Evolutionary conservation across 805 yeast genomes (phyloP), one percentile per base, ranked within the genome.

Genomic region (Zygotorulaspora sp.): DNA sequence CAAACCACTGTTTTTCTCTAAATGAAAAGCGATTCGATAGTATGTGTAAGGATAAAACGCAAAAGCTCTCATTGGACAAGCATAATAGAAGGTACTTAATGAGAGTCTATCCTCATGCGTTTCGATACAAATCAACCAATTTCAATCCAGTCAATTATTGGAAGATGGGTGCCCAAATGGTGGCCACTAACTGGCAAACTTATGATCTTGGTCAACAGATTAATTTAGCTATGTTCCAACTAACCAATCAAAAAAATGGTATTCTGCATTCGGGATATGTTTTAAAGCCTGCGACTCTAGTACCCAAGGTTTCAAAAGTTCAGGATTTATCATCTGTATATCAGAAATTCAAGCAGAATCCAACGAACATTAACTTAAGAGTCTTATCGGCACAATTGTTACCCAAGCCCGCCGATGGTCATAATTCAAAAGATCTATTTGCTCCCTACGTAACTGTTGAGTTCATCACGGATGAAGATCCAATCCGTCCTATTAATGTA

Each of bases 111-210:
- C 99, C 99, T 0, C 80, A 94, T 1, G 79, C 78, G 6, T 73
- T 79, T 40, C 65, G 97, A 27, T 71, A 84, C 45, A 80, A 70
- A 36, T 87, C 96, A 1, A 71, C 84, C 2, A 92, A 92, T 53
- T 89, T 86, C 55, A 74, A 73, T 30, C 97, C 98, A 0, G 61
- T 85, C 2, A 59, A 61, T 1, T 87, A 77, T 53, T 92, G 99
- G 98, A 70, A 70, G 34, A 66, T 73, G 32, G 99, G 99, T 1
- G 81, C 74, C 8, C 98, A 92, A 55, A 77, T 92, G 87, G 97
- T 85, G 4, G 97, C 98, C 0, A 80, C 96, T 0, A 92, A 90
- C 56, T 90, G 97, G 97, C 98, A 90, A 61, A 81, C 92, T 0
- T 81, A 77, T 56, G 98, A 92, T 55, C 41, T 78, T 12, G 96